Percentiles rank a stretch among this genome's conserved stretches.
These are phyloP conservation scores for Stevia rebaudiana DNA, from an alignment of 140 eudicot genomes.

Conservation along the genomic window DNA sequence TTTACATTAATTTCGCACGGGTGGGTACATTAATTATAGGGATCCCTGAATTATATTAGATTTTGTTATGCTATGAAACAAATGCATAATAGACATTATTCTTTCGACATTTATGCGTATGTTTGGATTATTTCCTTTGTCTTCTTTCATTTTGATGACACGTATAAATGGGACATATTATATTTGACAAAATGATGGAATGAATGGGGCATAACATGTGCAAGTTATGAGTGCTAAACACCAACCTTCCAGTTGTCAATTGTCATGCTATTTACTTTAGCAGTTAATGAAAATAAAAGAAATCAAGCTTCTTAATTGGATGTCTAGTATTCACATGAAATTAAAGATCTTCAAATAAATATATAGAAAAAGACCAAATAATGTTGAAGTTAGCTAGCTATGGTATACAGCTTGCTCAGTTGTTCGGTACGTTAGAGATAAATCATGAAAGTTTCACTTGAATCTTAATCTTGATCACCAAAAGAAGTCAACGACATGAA, in stretches of 20 bases:
- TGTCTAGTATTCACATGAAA: too few relatives aligned
- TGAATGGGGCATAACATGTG: slow-evolving; percentile 23
- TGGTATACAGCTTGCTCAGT: too few relatives aligned
- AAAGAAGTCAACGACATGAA: too few relatives aligned
- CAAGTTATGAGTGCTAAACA: slow-evolving; percentile 20
- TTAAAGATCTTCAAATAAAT: too few relatives aligned
- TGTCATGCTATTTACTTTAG: slow-evolving; percentile 1
- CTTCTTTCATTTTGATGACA: slow-evolving; percentile 20
- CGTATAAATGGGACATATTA: not conserved
- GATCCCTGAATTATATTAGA: too few relatives aligned
- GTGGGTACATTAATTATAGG: not conserved
- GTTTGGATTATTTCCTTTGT: slow-evolving; percentile 21
- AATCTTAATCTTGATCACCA: too few relatives aligned
- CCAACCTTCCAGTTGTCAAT: slow-evolving; percentile 29
- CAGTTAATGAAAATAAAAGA: not conserved
- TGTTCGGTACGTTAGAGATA: too few relatives aligned
- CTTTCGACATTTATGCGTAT: slow-evolving; percentile 10
- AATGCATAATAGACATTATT: slow-evolving; percentile 17
- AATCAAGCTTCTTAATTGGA: too few relatives aligned
- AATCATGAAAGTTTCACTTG: too few relatives aligned
- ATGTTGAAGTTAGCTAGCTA: too few relatives aligned
- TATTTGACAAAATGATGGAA: slow-evolving; percentile 17
- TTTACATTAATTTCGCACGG: not conserved
- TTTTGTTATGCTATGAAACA: not conserved
- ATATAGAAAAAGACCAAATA: too few relatives aligned